Evolutionary conservation across 768 basidiomycete species (phyloP).

Genomic region (Termitomyces sp.): DNA sequence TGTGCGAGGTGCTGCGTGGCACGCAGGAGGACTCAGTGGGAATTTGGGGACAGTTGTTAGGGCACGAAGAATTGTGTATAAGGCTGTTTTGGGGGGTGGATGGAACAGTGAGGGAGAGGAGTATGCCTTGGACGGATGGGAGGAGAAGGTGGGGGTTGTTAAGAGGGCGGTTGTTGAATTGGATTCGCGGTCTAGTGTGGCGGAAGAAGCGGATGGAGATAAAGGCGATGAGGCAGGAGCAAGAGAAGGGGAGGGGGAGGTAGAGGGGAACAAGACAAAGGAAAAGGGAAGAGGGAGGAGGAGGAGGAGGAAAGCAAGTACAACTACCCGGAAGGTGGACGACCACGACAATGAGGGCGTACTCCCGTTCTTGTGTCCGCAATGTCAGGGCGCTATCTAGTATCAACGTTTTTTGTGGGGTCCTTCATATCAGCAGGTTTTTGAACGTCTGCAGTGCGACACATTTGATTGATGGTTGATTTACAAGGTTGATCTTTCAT

Average conservation of each 20-base stretch:
- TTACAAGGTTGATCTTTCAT: too few species aligned
- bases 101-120: neutral
- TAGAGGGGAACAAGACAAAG: neutral
- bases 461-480: neutral
- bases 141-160: conserved; percentile 19
- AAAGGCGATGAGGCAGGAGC: neutral
- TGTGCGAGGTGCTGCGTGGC: conserved; percentile 39
- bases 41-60: conserved; percentile 45
- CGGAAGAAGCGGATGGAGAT: neutral
- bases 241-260: neutral
- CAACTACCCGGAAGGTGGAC: neutral
- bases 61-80: conserved; percentile 47
- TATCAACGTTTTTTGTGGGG: neutral
- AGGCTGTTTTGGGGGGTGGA: neutral
- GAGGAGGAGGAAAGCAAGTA: neutral
- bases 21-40: conserved; percentile 43
- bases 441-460: too few species aligned
- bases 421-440: too few species aligned
- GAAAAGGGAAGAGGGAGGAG: neutral
- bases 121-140: conserved; percentile 40
- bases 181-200: too few species aligned
- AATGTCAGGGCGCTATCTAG: conserved; percentile 15
- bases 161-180: conserved; percentile 22
- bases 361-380: conserved; percentile 11
- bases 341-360: neutral